Evolutionary conservation across 306 rosid species (phyloP), one percentile per base, ranked within the genome.

Genomic region (Trichosanthes cucumerina): DNA sequence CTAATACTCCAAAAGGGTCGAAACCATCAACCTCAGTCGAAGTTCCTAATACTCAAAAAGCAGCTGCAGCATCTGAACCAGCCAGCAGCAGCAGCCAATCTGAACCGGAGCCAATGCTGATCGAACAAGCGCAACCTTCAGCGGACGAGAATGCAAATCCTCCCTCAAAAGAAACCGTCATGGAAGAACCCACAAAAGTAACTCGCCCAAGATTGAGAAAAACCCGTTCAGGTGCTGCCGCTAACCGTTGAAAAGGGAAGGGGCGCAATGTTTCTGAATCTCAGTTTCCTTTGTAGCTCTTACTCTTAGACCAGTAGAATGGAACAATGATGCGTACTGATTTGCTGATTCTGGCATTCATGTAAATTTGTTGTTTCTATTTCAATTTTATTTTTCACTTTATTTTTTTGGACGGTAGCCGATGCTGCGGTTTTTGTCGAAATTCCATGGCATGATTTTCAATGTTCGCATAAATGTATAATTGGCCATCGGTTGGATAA

Each of bases 331-430:
- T 83, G 85, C 50, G 62, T 80, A 58, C 82, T 88, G 81, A 81
- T 82, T 76, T 78, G 84, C 76, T 62, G 63, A 36, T 74, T 79
- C 79, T 74, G 82, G 83, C 82, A 82, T 73, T 84, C 41, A 56
- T 92, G 96, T 94, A 90, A 89, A 93, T 91, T 81, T 83, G 80
- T 79, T 81, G 78, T 68, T 31, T 68, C 57, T 79, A 77, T 77
- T 79, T 82, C 80, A 53, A 81, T 85, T 87, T 77, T 84, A 88
- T 82, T 88, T 81, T 82, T 88, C 87, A 78, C 87, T 84, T 84
- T 77, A 73, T 84, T 86, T 82, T 28, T 79, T 76, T 64, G 64
- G 64, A 46, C 53, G 58, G 49, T 68, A 73, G 80, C 78, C 26
- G 70, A 77, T 64, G 78, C 5, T 31, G 78, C 47, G 14, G 59